Evolutionary conservation across 352 stramenopile genomes (phyloP), one percentile per base, ranked within the genome.

Genomic region (Pythium apleroticum): DNA sequence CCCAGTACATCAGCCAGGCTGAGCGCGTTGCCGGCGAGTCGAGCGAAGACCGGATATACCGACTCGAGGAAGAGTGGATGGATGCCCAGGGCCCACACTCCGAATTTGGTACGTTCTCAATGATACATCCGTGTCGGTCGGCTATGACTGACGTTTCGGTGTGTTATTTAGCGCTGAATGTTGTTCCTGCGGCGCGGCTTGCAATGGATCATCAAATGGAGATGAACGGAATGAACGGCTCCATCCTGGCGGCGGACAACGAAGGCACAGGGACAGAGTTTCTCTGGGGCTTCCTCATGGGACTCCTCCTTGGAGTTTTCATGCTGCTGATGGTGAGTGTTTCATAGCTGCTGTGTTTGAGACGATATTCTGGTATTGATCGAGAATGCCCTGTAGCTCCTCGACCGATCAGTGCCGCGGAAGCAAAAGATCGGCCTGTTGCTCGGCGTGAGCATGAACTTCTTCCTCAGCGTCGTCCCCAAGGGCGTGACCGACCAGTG

Each of bases 1-100:
- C 87, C 22, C 75, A 88, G 35, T 94, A 79, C 59, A 95, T 95
- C 56, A 91, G 80, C 52, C 84, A 94, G 70, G 86, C 87, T 11
- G 83, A 90, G 59, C 82, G 72, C 4, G 76, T 92, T n/a, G 54
- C 71, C 37, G 84, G 84, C 30, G 87, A 95, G 62, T 89, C 77
- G 25, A 93, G 82, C 54, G 87, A 95, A 63, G 85, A 95, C 68
- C 85, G 85, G 70, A 95, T 95, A 83, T 95, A 94, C 57, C 81
- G 87, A 25, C 62, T 95, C 12, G 87, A 95, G 70, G 87, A 95
- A 57, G 85, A 95, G 74, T 95, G 87, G 87, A 95, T 95, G 85
- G 84, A 86, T 43, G 73, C 84, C 12, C 87, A 95, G 49, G 87
- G 87, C n/a, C 87, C 87, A 4, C 83, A 95, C 52, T 95, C 87